Percentiles rank a stretch among this genome's conserved stretches.
These are phyloP conservation scores for Fusarium protoensiforme DNA, from an alignment of 2,329 filamentous ascomycete genomes.

Conservation along the genomic window DNA sequence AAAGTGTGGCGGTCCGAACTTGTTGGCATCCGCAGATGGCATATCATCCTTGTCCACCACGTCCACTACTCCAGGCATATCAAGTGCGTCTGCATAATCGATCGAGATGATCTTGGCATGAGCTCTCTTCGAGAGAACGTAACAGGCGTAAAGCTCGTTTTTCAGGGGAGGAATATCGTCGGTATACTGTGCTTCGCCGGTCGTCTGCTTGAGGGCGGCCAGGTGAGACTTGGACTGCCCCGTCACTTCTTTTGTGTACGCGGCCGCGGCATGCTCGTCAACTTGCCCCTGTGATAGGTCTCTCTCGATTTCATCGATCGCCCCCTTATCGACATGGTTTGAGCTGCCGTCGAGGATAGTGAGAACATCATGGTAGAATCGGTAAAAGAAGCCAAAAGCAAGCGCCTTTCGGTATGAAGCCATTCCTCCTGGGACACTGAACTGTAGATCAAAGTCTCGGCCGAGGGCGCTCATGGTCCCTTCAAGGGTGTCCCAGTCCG, in stretches of 20 bases:
- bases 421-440: slow-evolving; percentile 96
- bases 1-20: slow-evolving; percentile 84
- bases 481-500: slow-evolving; percentile 85
- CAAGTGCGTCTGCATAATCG: slow-evolving; percentile 79
- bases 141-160: slow-evolving; percentile 89
- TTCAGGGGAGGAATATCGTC: slow-evolving; percentile 90
- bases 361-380: slow-evolving; percentile 93
- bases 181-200: slow-evolving; percentile 94
- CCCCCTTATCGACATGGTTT: slow-evolving; percentile 73
- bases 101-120: slow-evolving; percentile 86
- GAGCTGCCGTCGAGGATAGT: slow-evolving; percentile 64
- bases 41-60: slow-evolving; percentile 87
- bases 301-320: slow-evolving; percentile 85
- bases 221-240: slow-evolving; percentile 90
- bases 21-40: slow-evolving; percentile 82
- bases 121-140: slow-evolving; percentile 88
- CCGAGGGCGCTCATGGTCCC: slow-evolving; percentile 91
- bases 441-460: slow-evolving; percentile 86
- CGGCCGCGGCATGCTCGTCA: slow-evolving; percentile 78
- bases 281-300: slow-evolving; percentile 83
- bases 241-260: slow-evolving; percentile 84
- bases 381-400: slow-evolving; percentile 94
- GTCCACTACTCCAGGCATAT: slow-evolving; percentile 86
- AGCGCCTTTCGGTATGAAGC: slow-evolving; percentile 93
- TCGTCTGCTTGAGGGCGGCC: slow-evolving; percentile 91